Percentiles rank a stretch among this genome's conserved stretches.
phyloP scores from a whole-genome alignment of 2,329 filamentous ascomycete genomes.

The Colletotrichum sp. region DNA sequence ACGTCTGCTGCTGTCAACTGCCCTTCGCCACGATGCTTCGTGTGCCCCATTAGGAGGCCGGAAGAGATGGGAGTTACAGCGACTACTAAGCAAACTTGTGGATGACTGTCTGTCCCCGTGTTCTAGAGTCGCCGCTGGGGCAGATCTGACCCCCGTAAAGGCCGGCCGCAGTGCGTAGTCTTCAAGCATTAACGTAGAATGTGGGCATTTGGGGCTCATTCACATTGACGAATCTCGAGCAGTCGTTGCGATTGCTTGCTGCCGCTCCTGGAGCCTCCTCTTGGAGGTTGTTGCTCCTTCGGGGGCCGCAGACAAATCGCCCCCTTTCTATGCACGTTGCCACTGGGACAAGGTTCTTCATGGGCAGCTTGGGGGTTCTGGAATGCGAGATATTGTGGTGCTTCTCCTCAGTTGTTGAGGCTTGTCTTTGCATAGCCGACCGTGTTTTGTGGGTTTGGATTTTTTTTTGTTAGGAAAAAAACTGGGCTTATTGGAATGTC shows the following conservation, averaged over 20 bases:
- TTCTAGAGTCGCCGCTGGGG: not conserved
- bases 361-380: not conserved
- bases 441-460: not conserved
- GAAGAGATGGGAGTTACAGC: not conserved
- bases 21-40: not conserved
- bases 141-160: not conserved
- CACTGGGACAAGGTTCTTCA: slow-evolving; percentile 1
- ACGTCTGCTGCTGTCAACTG: not conserved
- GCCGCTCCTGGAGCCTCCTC: not conserved
- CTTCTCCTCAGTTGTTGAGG: slow-evolving; percentile 1
- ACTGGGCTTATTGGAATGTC: not conserved
- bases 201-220: not conserved
- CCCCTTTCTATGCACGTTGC: not conserved
- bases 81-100: not conserved
- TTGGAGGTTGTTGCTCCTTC: not conserved
- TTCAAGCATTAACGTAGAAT: not conserved
- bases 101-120: not conserved
- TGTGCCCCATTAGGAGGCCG: not conserved
- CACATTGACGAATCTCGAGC: not conserved
- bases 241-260: not conserved
- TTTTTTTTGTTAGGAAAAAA: not conserved
- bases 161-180: not conserved
- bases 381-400: not conserved
- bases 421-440: slow-evolving; percentile 5
- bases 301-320: not conserved